Percentiles rank a stretch among this genome's conserved stretches.
phyloP scores from a whole-genome alignment of 2,329 filamentous ascomycete genomes.

The Diplodia seriata region DNA sequence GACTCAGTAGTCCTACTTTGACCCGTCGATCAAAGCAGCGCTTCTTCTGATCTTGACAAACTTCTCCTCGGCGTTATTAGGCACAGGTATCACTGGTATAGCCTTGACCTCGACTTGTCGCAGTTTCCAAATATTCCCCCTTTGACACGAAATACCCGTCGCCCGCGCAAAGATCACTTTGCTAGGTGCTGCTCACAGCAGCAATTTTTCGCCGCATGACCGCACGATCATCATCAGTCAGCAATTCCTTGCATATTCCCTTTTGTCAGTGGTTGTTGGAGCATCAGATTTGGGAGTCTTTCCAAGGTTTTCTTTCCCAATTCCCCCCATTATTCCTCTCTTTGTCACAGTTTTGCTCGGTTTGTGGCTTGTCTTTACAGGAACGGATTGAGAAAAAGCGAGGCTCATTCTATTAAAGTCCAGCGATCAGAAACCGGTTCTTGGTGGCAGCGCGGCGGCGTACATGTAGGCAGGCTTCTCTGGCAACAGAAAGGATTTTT shows the following conservation, averaged over 20 bases:
- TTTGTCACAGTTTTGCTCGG: slow-evolving; percentile 6
- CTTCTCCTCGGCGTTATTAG: slow-evolving; percentile 1
- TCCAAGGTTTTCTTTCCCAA: slow-evolving; percentile 7
- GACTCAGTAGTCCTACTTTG: neutral
- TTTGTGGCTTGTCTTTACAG: slow-evolving; percentile 15
- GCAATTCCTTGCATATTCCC: slow-evolving; percentile 31
- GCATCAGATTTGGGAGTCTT: slow-evolving; percentile 16
- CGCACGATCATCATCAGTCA: slow-evolving; percentile 29
- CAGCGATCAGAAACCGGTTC: slow-evolving; percentile 12
- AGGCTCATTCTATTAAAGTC: slow-evolving; percentile 20
- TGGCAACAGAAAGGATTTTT: slow-evolving; percentile 25
- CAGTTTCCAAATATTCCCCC: slow-evolving; percentile 9
- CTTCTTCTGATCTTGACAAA: neutral
- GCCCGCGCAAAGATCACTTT: slow-evolving; percentile 19
- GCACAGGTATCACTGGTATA: neutral
- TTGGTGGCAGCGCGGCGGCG: slow-evolving; percentile 15
- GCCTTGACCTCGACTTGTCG: slow-evolving; percentile 7
- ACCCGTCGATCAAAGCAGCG: neutral
- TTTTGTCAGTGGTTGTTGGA: slow-evolving; percentile 28
- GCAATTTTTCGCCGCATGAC: slow-evolving; percentile 19
- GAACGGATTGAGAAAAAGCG: slow-evolving; percentile 24
- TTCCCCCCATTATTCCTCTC: slow-evolving; percentile 3
- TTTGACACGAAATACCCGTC: slow-evolving; percentile 28
- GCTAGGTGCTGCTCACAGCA: slow-evolving; percentile 8
- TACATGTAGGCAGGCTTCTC: slow-evolving; percentile 26